Base-by-base conservation (phyloP, 2,329 filamentous ascomycete species). In the Sporothrix globosa region DNA sequence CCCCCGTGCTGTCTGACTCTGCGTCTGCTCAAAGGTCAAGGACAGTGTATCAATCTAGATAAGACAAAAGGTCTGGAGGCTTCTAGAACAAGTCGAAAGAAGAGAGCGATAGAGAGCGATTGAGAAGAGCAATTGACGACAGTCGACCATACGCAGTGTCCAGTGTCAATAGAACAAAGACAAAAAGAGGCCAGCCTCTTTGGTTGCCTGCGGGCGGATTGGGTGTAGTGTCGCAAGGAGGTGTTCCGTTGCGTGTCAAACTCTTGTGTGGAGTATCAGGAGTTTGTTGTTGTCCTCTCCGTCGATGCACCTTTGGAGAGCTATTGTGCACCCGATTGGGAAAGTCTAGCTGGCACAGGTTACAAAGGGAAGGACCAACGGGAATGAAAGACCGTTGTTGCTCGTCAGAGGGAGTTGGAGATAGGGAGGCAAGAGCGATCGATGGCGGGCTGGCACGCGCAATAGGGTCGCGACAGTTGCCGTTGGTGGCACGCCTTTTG, bases 271-370 rank as follows among this genome's bases (percentile, higher is more conserved):
- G 17, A 48, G 41, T 11, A 44, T 65, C 41, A 7, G 13, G 4
- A 44, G 27, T 50, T 17, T 54, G 46, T 41, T 39, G 9, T 52
- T 34, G 14, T 66, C 5, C 34, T 5, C 34, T 30, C n/a, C 19
- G 5, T 10, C 2, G 34, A 46, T 27, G 53, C 66, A 4, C 17
- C 10, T 54, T 19, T 46, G n/a, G 41, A 44, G 56, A 30, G 67
- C 72, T 74, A 74, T 74, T 74, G 69, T 73, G 67, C 68, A 69
- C 73, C 70, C 50, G 48, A 72, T 73, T 58, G 34, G 73, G 73
- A 71, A 67, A 7, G 58, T 44, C n/a, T 48, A n/a, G 61, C 24
- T 34, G 9, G 60, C 44, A 65, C 13, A 39, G 11, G 2, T 2
- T 41, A 41, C 13, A 19, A 21, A 60, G 34, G 19, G 17, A 24